Percentiles rank a stretch among this genome's conserved stretches.
Conservation (phyloP, 768 basidiomycete species). For the Hericium erinaceus region DNA sequence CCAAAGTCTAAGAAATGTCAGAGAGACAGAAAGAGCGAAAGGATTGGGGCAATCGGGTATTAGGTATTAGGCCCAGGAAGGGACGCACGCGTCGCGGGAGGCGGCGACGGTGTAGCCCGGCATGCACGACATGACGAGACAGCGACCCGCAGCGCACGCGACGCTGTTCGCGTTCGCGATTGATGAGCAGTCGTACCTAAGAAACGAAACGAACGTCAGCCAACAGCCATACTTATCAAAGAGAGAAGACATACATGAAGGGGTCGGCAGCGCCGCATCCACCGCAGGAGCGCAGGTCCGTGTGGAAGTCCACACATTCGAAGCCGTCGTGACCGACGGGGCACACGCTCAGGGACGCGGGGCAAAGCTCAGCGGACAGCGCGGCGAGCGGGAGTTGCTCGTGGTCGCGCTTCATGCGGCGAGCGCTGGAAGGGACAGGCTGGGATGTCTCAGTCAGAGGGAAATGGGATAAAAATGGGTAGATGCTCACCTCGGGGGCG, state of each 20-base stretch:
- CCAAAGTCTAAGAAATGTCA: too few species aligned
- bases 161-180: conserved; percentile 18
- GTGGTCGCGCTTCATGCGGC: neutral
- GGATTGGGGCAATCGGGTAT: too few species aligned
- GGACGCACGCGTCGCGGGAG: too few species aligned
- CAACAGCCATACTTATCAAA: neutral
- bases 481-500: neutral
- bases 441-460: neutral
- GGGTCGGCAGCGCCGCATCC: conserved; percentile 21
- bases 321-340: conserved; percentile 8
- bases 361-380: neutral
- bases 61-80: too few species aligned
- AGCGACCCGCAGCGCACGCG: conserved; percentile 19
- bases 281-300: conserved; percentile 22
- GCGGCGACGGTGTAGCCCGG: neutral
- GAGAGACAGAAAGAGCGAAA: too few species aligned
- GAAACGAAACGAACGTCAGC: neutral
- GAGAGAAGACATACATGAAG: conserved; percentile 10
- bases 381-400: neutral
- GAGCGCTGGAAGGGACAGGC: neutral
- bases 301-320: conserved; percentile 22
- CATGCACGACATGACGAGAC: conserved; percentile 20
- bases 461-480: neutral
- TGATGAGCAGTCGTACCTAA: conserved; percentile 21
- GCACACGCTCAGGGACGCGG: neutral